phyloP scores from a whole-genome alignment of 441 rosid genomes.

The Brassica balearica region DNA sequence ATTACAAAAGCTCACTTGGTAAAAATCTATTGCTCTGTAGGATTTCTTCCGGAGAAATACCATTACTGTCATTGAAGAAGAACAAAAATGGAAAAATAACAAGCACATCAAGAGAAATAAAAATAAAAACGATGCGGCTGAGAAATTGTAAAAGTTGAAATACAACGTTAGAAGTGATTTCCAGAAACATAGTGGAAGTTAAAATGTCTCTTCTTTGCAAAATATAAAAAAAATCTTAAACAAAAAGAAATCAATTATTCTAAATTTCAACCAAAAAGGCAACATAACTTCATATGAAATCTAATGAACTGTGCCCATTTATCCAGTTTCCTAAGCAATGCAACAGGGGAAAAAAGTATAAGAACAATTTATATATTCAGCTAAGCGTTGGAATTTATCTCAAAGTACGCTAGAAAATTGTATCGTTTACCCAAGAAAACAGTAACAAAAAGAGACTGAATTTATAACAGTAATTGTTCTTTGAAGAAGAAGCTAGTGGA shows the following conservation, averaged over 20 bases:
- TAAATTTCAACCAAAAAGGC: neutral
- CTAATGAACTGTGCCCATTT: neutral
- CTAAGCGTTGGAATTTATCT: neutral
- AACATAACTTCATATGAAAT: neutral
- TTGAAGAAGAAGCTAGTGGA: constrained; percentile 16
- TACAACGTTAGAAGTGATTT: neutral
- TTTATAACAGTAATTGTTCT: constrained; percentile 21
- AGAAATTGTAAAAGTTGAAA: too few relatives aligned
- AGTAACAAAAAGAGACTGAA: neutral
- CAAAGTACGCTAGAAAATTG: neutral
- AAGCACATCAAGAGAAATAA: constrained; percentile 2
- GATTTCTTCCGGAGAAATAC: constrained; percentile 43
- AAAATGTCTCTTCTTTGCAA: neutral
- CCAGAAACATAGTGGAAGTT: neutral
- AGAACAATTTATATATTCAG: neutral
- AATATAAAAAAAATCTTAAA: too few relatives aligned
- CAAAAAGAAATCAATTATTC: too few relatives aligned
- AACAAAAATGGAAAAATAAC: constrained; percentile 1
- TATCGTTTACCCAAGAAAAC: too few relatives aligned
- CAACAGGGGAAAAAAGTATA: neutral
- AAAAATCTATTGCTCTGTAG: constrained; percentile 42
- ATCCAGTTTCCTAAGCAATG: neutral
- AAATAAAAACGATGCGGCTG: neutral
- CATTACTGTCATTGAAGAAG: constrained; percentile 34
- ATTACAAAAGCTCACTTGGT: constrained; percentile 37